Base-by-base conservation (phyloP, 441 rosid genomes). In the Pelargonium australe region DNA sequence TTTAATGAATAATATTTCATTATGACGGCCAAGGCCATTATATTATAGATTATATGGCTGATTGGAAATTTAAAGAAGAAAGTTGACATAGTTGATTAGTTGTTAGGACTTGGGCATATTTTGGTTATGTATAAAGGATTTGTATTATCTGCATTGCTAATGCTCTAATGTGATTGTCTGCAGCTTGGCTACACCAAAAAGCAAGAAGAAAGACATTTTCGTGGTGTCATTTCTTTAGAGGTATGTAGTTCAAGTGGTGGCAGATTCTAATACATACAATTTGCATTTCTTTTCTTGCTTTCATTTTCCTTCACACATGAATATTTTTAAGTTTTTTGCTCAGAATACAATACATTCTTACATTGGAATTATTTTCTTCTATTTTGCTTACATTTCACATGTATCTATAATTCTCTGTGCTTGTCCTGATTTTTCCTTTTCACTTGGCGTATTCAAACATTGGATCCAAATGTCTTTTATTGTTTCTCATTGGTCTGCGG, bases 111-210 rank as follows among this genome's bases (percentile, higher is more conserved):
- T 17, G 6, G 9, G 61, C 61, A 55, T 55, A 16, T 16, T 55
- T 16, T 55, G 23, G 34, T 17, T 58, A 8, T 25, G 64, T 11
- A 34, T 34, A 34, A 34, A 34, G 40, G 2, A 34, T 34, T 34
- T 34, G 14, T 61, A 34, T 61, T 61, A 9, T 58, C 31, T 25
- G 40, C 25, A 25, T 61, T 61, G 11, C 64, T 61, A 8, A 61
- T 23, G 37, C 37, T 61, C 34, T 23, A 58, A 58, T 4, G 31
- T 61, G 64, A 61, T 61, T 63, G 45, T 63, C 13, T 81, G 79
- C 86, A 96, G 99, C 93, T 96, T 71, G 97, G 99, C 68, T 93
- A 93, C 77, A 91, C 98, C 66, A 93, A 88, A 82, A 96, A 89
- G 81, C 92, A 87, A 85, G 98, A 96, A 83, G 99, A 95, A 75